These are phyloP conservation scores for Nadsonia commutata DNA, from an alignment of 1,139 yeast genomes.

Conservation along the genomic window DNA sequence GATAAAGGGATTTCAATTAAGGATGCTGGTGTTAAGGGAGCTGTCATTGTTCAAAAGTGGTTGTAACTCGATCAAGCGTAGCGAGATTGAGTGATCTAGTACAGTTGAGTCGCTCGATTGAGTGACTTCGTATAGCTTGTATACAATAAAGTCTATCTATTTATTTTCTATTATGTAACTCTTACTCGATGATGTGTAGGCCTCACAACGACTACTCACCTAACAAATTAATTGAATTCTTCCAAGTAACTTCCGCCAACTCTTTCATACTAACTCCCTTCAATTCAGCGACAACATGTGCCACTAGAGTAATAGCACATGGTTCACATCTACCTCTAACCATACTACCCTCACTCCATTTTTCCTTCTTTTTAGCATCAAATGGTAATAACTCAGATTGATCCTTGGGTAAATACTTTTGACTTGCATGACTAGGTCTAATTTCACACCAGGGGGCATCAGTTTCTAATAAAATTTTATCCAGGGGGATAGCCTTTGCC, in stretches of 20 bases:
- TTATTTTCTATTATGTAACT: too few relatives aligned
- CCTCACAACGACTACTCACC: constrained; percentile 20
- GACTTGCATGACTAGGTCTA: constrained; percentile 67
- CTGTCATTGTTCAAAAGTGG: constrained; percentile 62
- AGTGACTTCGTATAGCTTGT: too few relatives aligned
- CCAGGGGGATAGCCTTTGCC: constrained; percentile 50
- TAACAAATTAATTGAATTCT: constrained; percentile 48
- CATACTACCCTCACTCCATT: constrained; percentile 33
- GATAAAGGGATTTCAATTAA: constrained; percentile 42
- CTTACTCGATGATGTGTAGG: too few relatives aligned
- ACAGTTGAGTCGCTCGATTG: too few relatives aligned
- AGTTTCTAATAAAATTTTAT: constrained; percentile 67
- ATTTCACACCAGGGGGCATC: constrained; percentile 99
- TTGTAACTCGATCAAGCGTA: neutral
- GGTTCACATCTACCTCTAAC: constrained; percentile 88
- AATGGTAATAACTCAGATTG: constrained; percentile 45
- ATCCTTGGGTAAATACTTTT: constrained; percentile 32
- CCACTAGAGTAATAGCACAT: constrained; percentile 67
- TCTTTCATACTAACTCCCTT: constrained; percentile 34
- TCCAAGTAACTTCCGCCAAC: constrained; percentile 48
- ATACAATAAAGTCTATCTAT: too few relatives aligned
- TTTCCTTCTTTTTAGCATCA: constrained; percentile 52
- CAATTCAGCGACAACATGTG: constrained; percentile 56
- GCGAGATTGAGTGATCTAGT: too few relatives aligned
- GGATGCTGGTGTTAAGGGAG: constrained; percentile 64